Percentiles rank a stretch among this genome's conserved stretches.
Evolutionary conservation across 176 grass and related monocot genomes (phyloP).

Genomic region (Raddia distichophylla): DNA sequence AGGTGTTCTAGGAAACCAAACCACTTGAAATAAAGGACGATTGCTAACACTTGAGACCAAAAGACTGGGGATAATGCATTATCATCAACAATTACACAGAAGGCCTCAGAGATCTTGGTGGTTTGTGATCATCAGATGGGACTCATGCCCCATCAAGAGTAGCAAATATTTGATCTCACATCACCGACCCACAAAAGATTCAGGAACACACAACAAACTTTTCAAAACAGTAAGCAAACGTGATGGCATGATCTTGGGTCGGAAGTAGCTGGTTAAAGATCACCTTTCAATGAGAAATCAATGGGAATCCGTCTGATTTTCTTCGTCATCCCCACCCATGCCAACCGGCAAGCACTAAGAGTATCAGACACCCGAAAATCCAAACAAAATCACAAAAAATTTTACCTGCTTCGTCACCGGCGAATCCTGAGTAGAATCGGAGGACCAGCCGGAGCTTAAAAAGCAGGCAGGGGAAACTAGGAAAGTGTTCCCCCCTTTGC

Average conservation of each 20-base stretch:
- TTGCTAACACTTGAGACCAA: not conserved
- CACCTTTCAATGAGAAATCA: slow-evolving; percentile 49
- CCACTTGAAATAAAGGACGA: not conserved
- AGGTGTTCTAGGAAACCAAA: not conserved
- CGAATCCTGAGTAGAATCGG: slow-evolving; percentile 37
- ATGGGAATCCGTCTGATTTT: slow-evolving; percentile 58
- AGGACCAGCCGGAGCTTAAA: slow-evolving; percentile 55
- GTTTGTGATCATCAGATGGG: slow-evolving; percentile 50
- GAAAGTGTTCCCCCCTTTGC: slow-evolving; percentile 39
- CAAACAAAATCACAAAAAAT: not conserved
- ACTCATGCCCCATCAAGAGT: slow-evolving; percentile 48
- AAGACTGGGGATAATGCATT: not conserved
- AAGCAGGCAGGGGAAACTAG: slow-evolving; percentile 47
- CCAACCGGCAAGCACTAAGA: not conserved
- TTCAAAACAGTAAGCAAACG: not conserved
- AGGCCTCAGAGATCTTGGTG: slow-evolving; percentile 75
- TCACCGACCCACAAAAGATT: slow-evolving; percentile 17
- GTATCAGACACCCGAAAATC: too few species aligned
- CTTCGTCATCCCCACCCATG: slow-evolving; percentile 37
- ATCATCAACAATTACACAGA: not conserved
- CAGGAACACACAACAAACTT: too few species aligned
- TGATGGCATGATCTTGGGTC: slow-evolving; percentile 23
- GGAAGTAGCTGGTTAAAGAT: slow-evolving; percentile 62
- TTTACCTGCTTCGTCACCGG: slow-evolving; percentile 62
- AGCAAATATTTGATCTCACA: slow-evolving; percentile 62